Base-by-base conservation (phyloP, 176 grass and related monocot genomes). In the Rhipidocladum racemiflorum region DNA sequence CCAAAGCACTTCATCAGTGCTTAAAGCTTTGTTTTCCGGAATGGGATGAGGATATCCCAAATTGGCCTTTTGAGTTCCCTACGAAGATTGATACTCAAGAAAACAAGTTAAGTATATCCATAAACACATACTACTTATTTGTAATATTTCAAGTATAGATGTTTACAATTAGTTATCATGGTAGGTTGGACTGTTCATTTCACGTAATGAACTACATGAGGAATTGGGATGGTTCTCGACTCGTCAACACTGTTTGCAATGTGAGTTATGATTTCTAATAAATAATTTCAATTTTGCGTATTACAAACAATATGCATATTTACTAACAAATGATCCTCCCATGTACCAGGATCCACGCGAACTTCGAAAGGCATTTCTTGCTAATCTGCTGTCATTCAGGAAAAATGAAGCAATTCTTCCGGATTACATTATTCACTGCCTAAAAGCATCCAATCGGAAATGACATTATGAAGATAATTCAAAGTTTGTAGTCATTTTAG, bases 181-280 rank as follows among this genome's bases (percentile, higher is more conserved):
- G 0, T 15, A 71, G 68, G 11, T 3, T 29, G 12, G 43, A 71
- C 2, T 29, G 20, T 15, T 5, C 68, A 17, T 9, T 13, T 6
- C 8, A 68, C 0, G 9, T 68, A 3, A 2, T 68, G 9, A 42
- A 44, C 10, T 48, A 28, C 24, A 71, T 71, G 68, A 71, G 23
- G 6, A 71, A 30, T 7, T 71, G 43, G 43, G 24, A 71, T 17
- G 68, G 24, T 0, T 4, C 42, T 2, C 5, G 6, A 0, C 68
- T 71, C 0, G 68, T 29, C 0, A 30, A 49, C 3, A 12, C 13
- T 4, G 0, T 4, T 6, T 16, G 11, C 0, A 16, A 16, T 25
- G 68, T 71, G 6, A 9, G 43, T 27, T 59, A 4, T 3, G 16
- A 0, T 18, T 6, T 48, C 14, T 48, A 0, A 48, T 6, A 15